These are phyloP conservation scores for Fraxinus xanthoxyloides DNA, from an alignment of 305 asterid species.

Conservation along the genomic window DNA sequence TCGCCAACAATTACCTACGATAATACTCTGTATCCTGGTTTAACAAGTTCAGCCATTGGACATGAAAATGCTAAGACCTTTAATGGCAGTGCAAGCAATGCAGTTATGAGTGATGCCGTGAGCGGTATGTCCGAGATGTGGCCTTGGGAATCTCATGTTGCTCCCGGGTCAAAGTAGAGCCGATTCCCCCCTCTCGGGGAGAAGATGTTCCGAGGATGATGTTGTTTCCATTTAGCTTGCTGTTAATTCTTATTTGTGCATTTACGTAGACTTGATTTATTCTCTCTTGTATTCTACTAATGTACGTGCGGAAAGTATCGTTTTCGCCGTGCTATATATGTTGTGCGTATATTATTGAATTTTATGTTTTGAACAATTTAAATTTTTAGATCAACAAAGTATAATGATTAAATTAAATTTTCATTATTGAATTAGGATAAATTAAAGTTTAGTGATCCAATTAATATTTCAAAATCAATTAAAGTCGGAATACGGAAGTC, in stretches of 20 bases:
- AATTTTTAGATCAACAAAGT: not conserved
- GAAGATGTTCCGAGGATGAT: not conserved
- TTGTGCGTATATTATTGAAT: not conserved
- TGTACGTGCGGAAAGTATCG: not conserved
- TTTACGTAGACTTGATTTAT: not conserved
- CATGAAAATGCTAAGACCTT: conserved; percentile 39
- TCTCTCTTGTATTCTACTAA: not conserved
- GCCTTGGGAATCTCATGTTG: conserved; percentile 58
- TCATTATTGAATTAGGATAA: not conserved
- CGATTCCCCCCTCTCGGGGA: not conserved
- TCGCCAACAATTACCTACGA: conserved; percentile 38
- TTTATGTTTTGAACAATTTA: not conserved
- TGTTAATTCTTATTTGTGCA: not conserved
- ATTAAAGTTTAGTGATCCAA: not conserved
- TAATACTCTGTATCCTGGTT: conserved; percentile 30
- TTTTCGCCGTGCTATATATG: not conserved
- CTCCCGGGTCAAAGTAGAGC: conserved; percentile 41
- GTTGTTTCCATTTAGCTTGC: not conserved
- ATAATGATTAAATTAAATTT: not conserved
- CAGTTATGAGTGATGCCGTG: conserved; percentile 30
- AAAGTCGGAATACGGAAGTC: not conserved
- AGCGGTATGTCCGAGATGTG: conserved; percentile 49
- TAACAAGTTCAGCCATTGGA: conserved; percentile 37
- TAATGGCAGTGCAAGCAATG: conserved; percentile 33
- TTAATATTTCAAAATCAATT: not conserved